A percentile compares a stretch with the other conserved stretches of the same genome.
These are phyloP conservation scores for maize (Zea mays) DNA, from an alignment of 176 grass and related monocot genomes.

Conservation along the genomic window DNA sequence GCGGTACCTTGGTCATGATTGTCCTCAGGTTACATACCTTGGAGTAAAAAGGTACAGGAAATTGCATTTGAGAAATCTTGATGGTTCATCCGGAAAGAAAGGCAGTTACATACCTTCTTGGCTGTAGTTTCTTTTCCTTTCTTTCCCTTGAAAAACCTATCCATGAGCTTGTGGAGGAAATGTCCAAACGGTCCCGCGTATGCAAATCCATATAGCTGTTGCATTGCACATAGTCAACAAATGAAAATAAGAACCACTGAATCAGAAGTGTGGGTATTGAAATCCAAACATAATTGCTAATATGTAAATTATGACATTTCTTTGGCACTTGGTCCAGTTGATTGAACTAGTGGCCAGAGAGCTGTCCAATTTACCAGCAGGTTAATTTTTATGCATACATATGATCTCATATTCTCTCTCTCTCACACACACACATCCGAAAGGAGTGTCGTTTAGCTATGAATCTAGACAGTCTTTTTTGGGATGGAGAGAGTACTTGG, in stretches of 20 bases:
- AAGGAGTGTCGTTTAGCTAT: too few species aligned
- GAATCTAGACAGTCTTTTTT: too few species aligned
- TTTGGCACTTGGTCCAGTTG: neutral
- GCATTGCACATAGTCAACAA: slow-evolving; percentile 6
- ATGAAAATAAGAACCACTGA: neutral
- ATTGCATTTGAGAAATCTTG: neutral
- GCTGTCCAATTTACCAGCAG: neutral
- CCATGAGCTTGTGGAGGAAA: slow-evolving; percentile 87
- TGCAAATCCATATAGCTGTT: slow-evolving; percentile 77
- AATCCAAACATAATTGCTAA: neutral
- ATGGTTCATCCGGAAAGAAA: neutral
- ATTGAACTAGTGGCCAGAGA: neutral
- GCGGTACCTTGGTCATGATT: neutral
- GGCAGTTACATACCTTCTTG: slow-evolving; percentile 62
- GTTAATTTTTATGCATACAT: neutral
- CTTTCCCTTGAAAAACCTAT: slow-evolving; percentile 79
- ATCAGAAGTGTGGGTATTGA: neutral
- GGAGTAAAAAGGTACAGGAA: neutral
- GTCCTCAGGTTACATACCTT: slow-evolving; percentile 1
- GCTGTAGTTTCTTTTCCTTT: slow-evolving; percentile 88
- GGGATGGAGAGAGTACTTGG: too few species aligned
- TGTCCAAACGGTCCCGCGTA: slow-evolving; percentile 85
- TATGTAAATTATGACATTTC: neutral
- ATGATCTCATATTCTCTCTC: neutral
- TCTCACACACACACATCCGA: too few species aligned